Percentiles rank a stretch among this genome's conserved stretches.
These are phyloP conservation scores for Vitellaria paradoxa DNA, from an alignment of 179 eudicot species.

Conservation along the genomic window DNA sequence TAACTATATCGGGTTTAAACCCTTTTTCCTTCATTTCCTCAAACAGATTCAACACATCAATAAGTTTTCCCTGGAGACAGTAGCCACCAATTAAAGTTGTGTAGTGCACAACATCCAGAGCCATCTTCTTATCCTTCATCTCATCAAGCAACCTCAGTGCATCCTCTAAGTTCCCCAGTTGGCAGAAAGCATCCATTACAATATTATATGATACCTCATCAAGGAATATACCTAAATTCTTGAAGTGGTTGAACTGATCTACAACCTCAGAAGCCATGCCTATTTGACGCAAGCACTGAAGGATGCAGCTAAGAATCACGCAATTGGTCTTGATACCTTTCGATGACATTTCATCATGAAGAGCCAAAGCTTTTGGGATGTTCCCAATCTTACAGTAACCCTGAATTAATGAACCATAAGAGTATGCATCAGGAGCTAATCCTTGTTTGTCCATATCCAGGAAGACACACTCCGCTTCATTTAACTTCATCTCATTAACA, in stretches of 20 bases:
- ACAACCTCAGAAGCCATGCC: constrained; percentile 41
- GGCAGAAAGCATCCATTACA: constrained; percentile 50
- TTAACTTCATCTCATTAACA: constrained; percentile 51
- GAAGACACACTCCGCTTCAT: constrained; percentile 54
- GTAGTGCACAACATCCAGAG: constrained; percentile 59
- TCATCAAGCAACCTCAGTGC: constrained; percentile 47
- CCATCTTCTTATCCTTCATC: constrained; percentile 49
- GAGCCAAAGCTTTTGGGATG: constrained; percentile 37
- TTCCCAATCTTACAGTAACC: constrained; percentile 53
- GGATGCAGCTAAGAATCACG: constrained; percentile 43
- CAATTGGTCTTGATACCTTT: constrained; percentile 57
- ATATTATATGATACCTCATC: constrained; percentile 53
- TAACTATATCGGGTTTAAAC: constrained; percentile 50
- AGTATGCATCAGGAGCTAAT: constrained; percentile 34
- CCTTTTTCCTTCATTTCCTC: constrained; percentile 45
- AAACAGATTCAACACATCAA: constrained; percentile 40
- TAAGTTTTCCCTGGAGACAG: constrained; percentile 41
- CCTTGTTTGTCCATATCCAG: constrained; percentile 52
- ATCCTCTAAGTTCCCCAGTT: constrained; percentile 52
- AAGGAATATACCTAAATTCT: constrained; percentile 44
- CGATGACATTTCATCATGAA: constrained; percentile 42
- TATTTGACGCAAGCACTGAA: constrained; percentile 52
- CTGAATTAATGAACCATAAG: constrained; percentile 48
- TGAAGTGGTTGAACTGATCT: constrained; percentile 32
- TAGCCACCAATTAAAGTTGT: constrained; percentile 67